A percentile compares a stretch with the other conserved stretches of the same genome.
Evolutionary conservation across 345 rosid genomes (phyloP).

Genomic region (Anastatica hierochuntica): DNA sequence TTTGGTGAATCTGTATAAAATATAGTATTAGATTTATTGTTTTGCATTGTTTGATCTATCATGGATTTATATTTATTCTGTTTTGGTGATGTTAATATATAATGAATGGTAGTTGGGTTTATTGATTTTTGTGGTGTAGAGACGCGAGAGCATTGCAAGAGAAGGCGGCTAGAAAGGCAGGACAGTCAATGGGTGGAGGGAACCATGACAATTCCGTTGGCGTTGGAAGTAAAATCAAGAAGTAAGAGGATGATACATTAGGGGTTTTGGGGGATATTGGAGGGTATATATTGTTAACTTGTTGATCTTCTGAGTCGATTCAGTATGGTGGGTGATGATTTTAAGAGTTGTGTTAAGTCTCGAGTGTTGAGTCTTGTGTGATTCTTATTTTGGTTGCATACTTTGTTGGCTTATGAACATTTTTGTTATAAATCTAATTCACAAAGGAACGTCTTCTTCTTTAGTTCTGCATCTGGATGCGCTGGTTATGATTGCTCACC

Average conservation of each 20-base stretch:
- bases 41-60: too few relatives aligned
- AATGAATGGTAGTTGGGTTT: background rate
- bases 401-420: too few relatives aligned
- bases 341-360: background rate
- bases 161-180: conserved; percentile 70
- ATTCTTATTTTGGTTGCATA: too few relatives aligned
- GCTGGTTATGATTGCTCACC: too few relatives aligned
- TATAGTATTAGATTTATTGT: too few relatives aligned
- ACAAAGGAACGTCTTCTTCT: too few relatives aligned
- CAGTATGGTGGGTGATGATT: background rate
- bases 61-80: background rate
- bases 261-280: background rate
- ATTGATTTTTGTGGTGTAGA: too few relatives aligned
- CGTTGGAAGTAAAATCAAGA: conserved; percentile 29
- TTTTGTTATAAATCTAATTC: too few relatives aligned
- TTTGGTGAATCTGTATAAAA: too few relatives aligned
- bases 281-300: background rate
- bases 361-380: too few relatives aligned
- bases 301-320: background rate
- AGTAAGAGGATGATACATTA: conserved; percentile 12
- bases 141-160: conserved; percentile 82
- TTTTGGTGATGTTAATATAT: background rate
- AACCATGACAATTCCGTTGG: conserved; percentile 19
- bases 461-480: too few relatives aligned
- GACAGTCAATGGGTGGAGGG: conserved; percentile 37